These are phyloP conservation scores for Nakazawaea molendinolei DNA, from an alignment of 805 yeast genomes.

Conservation along the genomic window DNA sequence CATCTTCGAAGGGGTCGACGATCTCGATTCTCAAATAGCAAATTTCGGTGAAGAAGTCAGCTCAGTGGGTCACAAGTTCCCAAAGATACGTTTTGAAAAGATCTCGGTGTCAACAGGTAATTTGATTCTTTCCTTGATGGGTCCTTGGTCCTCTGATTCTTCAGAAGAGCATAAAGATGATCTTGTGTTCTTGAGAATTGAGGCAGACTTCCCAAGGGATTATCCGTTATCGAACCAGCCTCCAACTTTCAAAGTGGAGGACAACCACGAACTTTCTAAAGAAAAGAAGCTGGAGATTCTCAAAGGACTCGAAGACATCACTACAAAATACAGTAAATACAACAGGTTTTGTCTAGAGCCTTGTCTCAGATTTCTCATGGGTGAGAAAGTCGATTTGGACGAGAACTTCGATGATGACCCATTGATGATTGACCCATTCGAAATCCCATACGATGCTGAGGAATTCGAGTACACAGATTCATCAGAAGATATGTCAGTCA, in stretches of 20 bases:
- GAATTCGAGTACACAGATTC: constrained; percentile 27
- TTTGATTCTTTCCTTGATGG: constrained; percentile 68
- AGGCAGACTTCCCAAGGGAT: constrained; percentile 58
- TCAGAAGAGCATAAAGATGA: constrained; percentile 29
- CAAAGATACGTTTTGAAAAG: constrained; percentile 77
- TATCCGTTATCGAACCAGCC: constrained; percentile 56
- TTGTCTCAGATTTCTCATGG: constrained; percentile 68
- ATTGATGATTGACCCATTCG: constrained; percentile 23
- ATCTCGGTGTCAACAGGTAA: constrained; percentile 85
- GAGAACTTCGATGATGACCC: constrained; percentile 22
- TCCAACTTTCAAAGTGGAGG: constrained; percentile 66
- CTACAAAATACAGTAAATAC: constrained; percentile 46
- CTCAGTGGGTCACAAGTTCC: constrained; percentile 80
- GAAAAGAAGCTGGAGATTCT: constrained; percentile 46
- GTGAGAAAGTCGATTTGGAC: constrained; percentile 59
- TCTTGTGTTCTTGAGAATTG: constrained; percentile 61
- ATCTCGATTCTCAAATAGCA: constrained; percentile 29
- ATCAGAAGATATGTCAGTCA: constrained; percentile 29
- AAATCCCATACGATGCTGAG: constrained; percentile 22
- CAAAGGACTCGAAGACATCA: constrained; percentile 44
- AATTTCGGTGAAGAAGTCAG: constrained; percentile 91
- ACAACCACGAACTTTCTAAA: constrained; percentile 59
- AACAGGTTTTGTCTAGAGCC: constrained; percentile 74
- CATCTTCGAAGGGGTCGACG: constrained; percentile 13
- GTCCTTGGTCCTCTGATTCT: constrained; percentile 55